These are phyloP conservation scores for Butyriboletus loyo DNA, from an alignment of 768 basidiomycete species.

Conservation along the genomic window DNA sequence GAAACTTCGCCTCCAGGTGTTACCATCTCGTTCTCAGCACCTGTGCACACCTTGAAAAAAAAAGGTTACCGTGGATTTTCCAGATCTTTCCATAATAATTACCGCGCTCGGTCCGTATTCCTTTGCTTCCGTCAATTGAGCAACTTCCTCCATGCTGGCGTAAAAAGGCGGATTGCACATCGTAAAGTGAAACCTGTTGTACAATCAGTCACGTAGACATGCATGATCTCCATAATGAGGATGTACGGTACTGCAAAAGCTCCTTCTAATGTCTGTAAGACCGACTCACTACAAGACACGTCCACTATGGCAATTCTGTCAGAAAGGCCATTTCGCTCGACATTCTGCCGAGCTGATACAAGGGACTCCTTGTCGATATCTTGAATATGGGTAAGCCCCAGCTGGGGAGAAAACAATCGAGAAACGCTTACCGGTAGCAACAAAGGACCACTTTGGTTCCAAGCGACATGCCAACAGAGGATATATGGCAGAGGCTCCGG, in stretches of 20 bases:
- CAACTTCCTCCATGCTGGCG: constrained; percentile 65
- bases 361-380: constrained; percentile 73
- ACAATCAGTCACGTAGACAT: background rate
- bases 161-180: constrained; percentile 99
- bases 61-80: background rate
- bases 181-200: constrained; percentile 62
- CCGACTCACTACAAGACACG: constrained; percentile 34
- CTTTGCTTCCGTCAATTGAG: constrained; percentile 57
- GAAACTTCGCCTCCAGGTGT: constrained; percentile 79
- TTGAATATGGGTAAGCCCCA: constrained; percentile 25
- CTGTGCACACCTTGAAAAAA: constrained; percentile 70
- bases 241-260: constrained; percentile 4
- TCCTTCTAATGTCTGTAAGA: constrained; percentile 38
- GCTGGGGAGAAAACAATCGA: background rate
- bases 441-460: constrained; percentile 52
- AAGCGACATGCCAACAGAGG: constrained; percentile 67
- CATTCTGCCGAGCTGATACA: constrained; percentile 51
- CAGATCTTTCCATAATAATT: constrained; percentile 19
- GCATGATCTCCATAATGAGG: background rate
- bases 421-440: constrained; percentile 59
- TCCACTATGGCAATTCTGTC: constrained; percentile 49
- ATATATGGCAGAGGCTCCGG: constrained; percentile 89
- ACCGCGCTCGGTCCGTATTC: constrained; percentile 69
- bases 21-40: constrained; percentile 85
- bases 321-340: constrained; percentile 53